These are phyloP conservation scores for Sclerotinia sclerotiorum DNA, from an alignment of 2,329 filamentous ascomycete genomes.

Conservation along the genomic window DNA sequence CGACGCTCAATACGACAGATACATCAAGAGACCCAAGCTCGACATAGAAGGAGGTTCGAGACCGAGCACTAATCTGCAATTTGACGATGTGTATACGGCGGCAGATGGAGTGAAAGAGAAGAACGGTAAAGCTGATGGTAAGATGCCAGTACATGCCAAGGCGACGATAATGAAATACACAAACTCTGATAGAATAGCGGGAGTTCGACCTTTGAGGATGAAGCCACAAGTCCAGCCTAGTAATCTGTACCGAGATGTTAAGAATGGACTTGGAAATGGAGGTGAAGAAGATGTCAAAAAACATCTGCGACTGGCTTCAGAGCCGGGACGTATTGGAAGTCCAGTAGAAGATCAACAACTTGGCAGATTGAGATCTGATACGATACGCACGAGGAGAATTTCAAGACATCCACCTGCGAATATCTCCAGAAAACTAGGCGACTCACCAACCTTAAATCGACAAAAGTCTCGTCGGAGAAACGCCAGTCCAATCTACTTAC, in stretches of 20 bases:
- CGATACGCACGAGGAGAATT: neutral
- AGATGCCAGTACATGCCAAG: neutral
- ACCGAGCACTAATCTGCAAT: neutral
- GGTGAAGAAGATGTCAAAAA: neutral
- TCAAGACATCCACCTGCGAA: neutral
- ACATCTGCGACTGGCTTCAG: conserved; percentile 4
- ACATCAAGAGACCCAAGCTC: neutral
- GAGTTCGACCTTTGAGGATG: conserved; percentile 7
- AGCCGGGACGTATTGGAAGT: neutral
- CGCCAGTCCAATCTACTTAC: neutral
- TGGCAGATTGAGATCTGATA: neutral
- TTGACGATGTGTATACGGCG: neutral
- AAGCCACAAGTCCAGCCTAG: conserved; percentile 5
- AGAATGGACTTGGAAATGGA: neutral
- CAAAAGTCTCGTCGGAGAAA: neutral
- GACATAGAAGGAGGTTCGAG: neutral
- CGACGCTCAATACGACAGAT: neutral
- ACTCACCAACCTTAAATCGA: neutral
- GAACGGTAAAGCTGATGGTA: neutral
- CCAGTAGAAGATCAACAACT: neutral
- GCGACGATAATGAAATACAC: conserved; percentile 10
- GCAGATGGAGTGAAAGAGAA: neutral
- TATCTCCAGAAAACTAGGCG: neutral
- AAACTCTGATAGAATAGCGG: neutral
- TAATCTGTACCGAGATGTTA: neutral